Base-by-base conservation (phyloP, 139 green algal species). In the Ettlia oleoabundans region DNA sequence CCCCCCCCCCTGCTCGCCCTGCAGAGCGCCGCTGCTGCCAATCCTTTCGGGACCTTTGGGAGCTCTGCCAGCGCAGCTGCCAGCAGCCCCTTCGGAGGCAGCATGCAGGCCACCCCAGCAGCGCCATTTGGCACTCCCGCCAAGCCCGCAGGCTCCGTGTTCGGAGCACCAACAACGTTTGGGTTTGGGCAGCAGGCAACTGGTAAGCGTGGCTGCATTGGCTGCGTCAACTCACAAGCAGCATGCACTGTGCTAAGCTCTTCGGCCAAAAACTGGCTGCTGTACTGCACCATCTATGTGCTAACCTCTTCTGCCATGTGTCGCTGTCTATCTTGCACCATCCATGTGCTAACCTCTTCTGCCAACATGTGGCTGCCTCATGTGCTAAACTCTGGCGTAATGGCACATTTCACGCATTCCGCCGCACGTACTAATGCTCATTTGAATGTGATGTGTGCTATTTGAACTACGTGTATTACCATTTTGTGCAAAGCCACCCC, bases 101-200 rank as follows among this genome's bases (percentile, higher is more conserved):
- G 78, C 15, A 32, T 51, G 43, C 42, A 63, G 6, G 30, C 47
- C 4, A 30, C 62, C 7, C 40, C 58, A n/a, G 72, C 53, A 32
- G 37, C 74, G 1, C 43, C 82, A 1, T 86, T 86, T 55, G 82
- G 82, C 32, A 47, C 64, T 8, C 76, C 82, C 8, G 55, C 82
- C 21, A 67, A 51, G 41, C 76, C 82, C 10, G 62, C 43, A 1
- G 53, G 73, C 47, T 37, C 30, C 37, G 70, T 51, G 33, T 74
- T 66, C 86, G 81, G 62, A 0, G 64, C 77, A 3, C 62, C 76
- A 8, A 42, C 76, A 15, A 65, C 62, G 3, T 35, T 65, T 47
- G 80, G 80, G 32, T 85, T 85, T 47, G 80, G 80, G 5, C 80
- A 85, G 58, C 38, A 24, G 26, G 4, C 4, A 28, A 33, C 3